A percentile compares a stretch with the other conserved stretches of the same genome.
Evolutionary conservation across 2,329 filamentous ascomycete species (phyloP).

Genomic region (Spiromastix sp.): DNA sequence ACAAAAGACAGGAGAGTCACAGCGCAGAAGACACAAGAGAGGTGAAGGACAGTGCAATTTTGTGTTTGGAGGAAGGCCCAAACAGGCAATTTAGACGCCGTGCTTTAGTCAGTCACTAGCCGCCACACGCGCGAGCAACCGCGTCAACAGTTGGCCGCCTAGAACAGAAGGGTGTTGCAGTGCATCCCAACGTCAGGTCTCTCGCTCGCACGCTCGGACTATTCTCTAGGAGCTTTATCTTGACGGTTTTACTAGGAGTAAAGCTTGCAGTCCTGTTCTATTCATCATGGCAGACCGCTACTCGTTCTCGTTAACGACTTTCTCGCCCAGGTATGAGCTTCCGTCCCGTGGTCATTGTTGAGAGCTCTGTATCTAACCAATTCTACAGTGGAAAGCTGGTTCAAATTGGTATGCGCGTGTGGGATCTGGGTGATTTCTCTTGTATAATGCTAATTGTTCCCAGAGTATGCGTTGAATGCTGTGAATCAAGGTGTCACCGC

Average conservation of each 20-base stretch:
- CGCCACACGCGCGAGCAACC: background rate
- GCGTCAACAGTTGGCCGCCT: constrained; percentile 6
- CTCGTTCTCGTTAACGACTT: constrained; percentile 97
- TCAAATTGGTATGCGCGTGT: constrained; percentile 67
- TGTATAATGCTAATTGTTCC: constrained; percentile 13
- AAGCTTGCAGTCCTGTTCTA: constrained; percentile 13
- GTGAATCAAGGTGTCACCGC: constrained; percentile 99
- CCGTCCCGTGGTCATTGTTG: constrained; percentile 7
- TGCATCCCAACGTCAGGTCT: too few relatives aligned
- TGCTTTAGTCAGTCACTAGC: background rate
- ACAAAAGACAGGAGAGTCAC: too few relatives aligned
- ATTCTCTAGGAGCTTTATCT: too few relatives aligned
- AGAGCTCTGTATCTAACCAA: constrained; percentile 32
- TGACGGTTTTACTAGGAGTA: too few relatives aligned
- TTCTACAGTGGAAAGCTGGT: constrained; percentile 83
- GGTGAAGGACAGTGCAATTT: too few relatives aligned
- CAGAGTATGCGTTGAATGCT: constrained; percentile 98
- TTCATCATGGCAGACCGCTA: constrained; percentile 88
- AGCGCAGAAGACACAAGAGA: too few relatives aligned
- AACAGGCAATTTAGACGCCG: background rate
- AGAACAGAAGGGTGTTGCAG: background rate
- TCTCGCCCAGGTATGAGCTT: constrained; percentile 83
- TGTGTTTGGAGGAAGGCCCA: too few relatives aligned
- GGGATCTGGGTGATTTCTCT: background rate
- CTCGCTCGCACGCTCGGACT: too few relatives aligned